Base-by-base conservation (phyloP, 2,329 filamentous ascomycete species). In the Apiospora aurea region DNA sequence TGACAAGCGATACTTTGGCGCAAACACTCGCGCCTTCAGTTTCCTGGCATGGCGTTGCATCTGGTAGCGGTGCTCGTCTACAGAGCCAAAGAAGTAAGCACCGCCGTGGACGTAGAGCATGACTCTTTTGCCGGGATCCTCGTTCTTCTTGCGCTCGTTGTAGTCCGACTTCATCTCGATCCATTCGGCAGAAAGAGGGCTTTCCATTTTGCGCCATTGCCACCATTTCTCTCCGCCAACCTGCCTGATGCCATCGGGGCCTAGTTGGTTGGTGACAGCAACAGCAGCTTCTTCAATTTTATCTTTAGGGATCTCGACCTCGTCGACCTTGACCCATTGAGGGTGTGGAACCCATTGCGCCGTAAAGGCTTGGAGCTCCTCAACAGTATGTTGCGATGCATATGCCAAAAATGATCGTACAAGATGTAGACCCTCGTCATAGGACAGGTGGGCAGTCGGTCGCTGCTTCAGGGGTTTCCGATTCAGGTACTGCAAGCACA, bases 11-110 rank as follows among this genome's bases (percentile, higher is more conserved):
- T 98, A 99, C 73, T 91, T 87, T 6, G 96, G 93, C 34, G 96
- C 95, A 81, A 98, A 91, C 10, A 98, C 93, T 71, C 95, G 89
- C 24, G 95, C 96, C 82, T 96, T 95, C 73, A 99, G 87, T 83
- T 98, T 98, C 70, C 96, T 89, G 41, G 96, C 96, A 87, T 98
- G 95, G 68, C 96, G 89, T 82, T 99, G 96, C 87, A 99, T 91
- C 86, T 98, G 96, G 83, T 98, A 98, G n/a, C 96, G 91, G 84
- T 98, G 96, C 81, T 97, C 95, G 79, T 98, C 95, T 49, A 98
- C 92, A 77, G 94, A 97, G 18, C 96, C 96, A 80, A 99, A 98
- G 83, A 92, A 99, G 83, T 97, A 98, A 26, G 93, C 96, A 8
- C 96, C 96, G 18, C 96, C 96, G 79, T 98, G 96, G 29, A 98